These are phyloP conservation scores for Cymbopogon flexuosus DNA, from an alignment of 202 grass and related monocot genomes.

Conservation along the genomic window DNA sequence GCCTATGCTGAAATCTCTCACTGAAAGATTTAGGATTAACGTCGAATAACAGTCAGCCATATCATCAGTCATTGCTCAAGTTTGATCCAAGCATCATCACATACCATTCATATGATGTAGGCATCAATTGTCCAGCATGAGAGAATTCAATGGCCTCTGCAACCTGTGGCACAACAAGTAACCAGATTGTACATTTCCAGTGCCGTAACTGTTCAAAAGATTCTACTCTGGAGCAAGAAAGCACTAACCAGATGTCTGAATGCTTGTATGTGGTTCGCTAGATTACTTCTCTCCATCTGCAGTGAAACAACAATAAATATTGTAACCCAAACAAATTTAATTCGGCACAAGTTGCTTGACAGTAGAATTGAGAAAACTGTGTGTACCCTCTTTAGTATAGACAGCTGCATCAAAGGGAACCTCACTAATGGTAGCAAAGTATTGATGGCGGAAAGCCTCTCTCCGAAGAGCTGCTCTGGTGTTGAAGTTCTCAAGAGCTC, in stretches of 20 bases:
- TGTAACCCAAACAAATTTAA: conserved; percentile 15
- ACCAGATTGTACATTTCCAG: conserved; percentile 2
- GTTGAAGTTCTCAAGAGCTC: conserved; percentile 55
- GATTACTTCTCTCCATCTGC: conserved; percentile 76
- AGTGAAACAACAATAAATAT: conserved; percentile 18
- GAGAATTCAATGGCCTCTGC: conserved; percentile 68
- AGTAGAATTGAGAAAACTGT: conserved; percentile 2
- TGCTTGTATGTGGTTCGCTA: conserved; percentile 50
- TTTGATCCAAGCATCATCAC: conserved; percentile 27
- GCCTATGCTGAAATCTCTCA: conserved; percentile 77
- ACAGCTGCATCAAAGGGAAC: conserved; percentile 66
- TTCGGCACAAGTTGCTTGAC: not conserved
- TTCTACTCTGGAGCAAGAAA: not conserved
- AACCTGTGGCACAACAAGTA: conserved; percentile 46
- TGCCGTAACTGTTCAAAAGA: not conserved
- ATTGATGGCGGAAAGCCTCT: conserved; percentile 54
- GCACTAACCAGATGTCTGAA: conserved; percentile 65
- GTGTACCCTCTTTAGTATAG: conserved; percentile 57
- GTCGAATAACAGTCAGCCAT: conserved; percentile 14
- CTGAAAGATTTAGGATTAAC: conserved; percentile 40
- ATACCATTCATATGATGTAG: conserved; percentile 51
- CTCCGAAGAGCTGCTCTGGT: conserved; percentile 63
- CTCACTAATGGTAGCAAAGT: conserved; percentile 71
- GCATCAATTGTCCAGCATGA: conserved; percentile 28
- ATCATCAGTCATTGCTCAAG: conserved; percentile 8